phyloP scores from a whole-genome alignment of 441 rosid genomes.

The Croton laevigatus region DNA sequence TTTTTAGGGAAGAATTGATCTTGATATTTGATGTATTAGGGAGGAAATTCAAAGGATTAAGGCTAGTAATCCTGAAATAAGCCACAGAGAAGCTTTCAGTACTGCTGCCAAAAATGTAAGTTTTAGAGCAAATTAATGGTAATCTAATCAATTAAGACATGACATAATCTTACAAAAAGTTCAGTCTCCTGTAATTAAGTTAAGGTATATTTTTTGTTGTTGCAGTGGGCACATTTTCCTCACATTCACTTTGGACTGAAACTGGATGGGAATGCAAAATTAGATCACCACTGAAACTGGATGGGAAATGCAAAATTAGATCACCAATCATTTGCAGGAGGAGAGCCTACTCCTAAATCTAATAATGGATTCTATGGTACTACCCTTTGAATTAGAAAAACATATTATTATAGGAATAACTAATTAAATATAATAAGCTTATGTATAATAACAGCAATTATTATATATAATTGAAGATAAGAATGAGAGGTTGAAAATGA shows the following conservation, averaged over 20 bases:
- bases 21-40: conserved; percentile 33
- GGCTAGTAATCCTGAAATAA: conserved; percentile 89
- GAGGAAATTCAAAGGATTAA: conserved; percentile 99
- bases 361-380: conserved; percentile 54
- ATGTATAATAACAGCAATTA: not conserved
- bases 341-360: conserved; percentile 47
- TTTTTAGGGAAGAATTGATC: not conserved
- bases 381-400: conserved; percentile 23
- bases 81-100: conserved; percentile 97
- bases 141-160: too few relatives aligned
- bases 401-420: not conserved
- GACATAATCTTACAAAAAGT: too few relatives aligned
- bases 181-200: too few relatives aligned
- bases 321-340: conserved; percentile 53
- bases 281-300: conserved; percentile 79
- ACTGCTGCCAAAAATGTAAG: conserved; percentile 98
- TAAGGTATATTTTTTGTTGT: too few relatives aligned
- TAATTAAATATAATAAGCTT: not conserved
- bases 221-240: conserved; percentile 99
- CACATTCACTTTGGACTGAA: conserved; percentile 90
- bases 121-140: too few relatives aligned
- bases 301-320: conserved; percentile 64
- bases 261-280: conserved; percentile 66
- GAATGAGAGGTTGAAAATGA: conserved; percentile 5
- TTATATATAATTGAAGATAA: not conserved